These are phyloP conservation scores for Amaranthus tricolor DNA, from an alignment of 179 eudicot genomes.

Conservation along the genomic window DNA sequence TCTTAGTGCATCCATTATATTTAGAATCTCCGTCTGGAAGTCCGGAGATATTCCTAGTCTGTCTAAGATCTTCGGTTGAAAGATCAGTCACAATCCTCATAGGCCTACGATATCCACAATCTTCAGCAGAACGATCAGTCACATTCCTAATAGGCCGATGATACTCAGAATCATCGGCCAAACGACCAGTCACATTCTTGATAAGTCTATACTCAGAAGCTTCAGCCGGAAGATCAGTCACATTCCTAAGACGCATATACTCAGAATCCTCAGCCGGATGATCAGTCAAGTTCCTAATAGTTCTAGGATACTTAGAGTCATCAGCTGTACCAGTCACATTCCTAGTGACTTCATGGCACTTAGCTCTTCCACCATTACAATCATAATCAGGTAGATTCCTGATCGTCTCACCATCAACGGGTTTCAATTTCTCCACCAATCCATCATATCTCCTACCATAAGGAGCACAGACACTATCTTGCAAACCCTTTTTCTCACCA, in stretches of 20 bases:
- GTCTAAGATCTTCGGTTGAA: conserved; percentile 2
- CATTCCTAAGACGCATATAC: not conserved
- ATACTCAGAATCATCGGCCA: not conserved
- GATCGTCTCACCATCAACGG: conserved; percentile 15
- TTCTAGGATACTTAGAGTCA: conserved; percentile 5
- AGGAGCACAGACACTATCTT: conserved; percentile 5
- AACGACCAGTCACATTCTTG: conserved; percentile 2
- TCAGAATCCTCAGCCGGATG: not conserved
- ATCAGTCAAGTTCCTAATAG: conserved; percentile 5
- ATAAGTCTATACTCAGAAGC: not conserved
- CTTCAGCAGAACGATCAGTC: not conserved
- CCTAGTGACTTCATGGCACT: not conserved
- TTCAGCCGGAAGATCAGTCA: not conserved
- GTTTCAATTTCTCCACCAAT: not conserved
- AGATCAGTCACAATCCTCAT: conserved; percentile 11
- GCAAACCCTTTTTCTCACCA: not conserved
- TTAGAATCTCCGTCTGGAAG: not conserved
- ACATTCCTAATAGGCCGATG: not conserved
- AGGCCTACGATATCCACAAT: not conserved
- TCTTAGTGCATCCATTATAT: not conserved
- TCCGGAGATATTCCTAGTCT: conserved; percentile 5
- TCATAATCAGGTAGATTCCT: conserved; percentile 11
- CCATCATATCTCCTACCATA: conserved; percentile 10
- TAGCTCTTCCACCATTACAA: conserved; percentile 10
- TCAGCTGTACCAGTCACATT: not conserved